These are phyloP conservation scores for Brassica incana DNA, from an alignment of 345 rosid species.

Conservation along the genomic window DNA sequence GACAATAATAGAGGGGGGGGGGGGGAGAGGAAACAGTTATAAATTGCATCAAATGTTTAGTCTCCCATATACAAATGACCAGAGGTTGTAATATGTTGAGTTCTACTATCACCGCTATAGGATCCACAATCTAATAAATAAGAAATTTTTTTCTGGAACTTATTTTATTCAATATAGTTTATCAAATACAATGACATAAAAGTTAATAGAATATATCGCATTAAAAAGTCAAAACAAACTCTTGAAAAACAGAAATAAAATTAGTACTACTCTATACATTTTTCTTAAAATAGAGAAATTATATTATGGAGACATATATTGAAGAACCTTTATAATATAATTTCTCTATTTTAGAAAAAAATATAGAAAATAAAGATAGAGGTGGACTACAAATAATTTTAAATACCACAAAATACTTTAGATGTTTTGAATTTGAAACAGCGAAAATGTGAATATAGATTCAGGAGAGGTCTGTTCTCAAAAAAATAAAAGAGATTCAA, in stretches of 20 bases:
- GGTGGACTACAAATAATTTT: not conserved
- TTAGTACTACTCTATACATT: too few species aligned
- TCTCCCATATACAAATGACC: not conserved
- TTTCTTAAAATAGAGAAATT: too few species aligned
- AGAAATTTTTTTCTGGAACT: not conserved
- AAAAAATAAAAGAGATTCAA: not conserved
- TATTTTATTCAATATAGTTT: too few species aligned
- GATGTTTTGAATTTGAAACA: not conserved
- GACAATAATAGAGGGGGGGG: not conserved
- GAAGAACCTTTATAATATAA: too few species aligned
- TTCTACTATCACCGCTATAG: not conserved
- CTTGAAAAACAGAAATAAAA: too few species aligned
- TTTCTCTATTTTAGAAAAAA: not conserved
- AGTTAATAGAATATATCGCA: too few species aligned
- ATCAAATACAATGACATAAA: too few species aligned
- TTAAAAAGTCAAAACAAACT: too few species aligned
- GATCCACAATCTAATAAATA: not conserved
- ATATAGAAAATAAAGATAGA: too few species aligned
- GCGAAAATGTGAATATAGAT: conserved; percentile 1
- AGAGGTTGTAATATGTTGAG: not conserved
- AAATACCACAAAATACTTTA: not conserved
- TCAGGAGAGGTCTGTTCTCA: conserved; percentile 7
- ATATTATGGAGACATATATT: too few species aligned
- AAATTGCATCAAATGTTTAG: not conserved
- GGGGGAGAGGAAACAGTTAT: not conserved